Evolutionary conservation across 257 asterid species (phyloP).

Genomic region (Penstemon eatonii): DNA sequence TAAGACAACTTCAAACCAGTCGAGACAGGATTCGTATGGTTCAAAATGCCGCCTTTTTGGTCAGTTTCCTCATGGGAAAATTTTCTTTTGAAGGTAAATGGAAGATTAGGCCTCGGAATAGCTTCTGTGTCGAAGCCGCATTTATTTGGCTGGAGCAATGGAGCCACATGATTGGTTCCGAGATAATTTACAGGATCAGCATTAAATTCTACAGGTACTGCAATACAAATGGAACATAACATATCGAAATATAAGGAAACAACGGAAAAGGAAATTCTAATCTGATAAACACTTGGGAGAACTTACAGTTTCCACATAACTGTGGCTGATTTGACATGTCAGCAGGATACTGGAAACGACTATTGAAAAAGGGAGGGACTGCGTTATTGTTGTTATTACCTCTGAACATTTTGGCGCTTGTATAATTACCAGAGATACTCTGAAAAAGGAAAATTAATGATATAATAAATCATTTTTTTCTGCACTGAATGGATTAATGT

Average conservation of each 20-base stretch:
- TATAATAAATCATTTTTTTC: not conserved
- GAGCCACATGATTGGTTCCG: conserved; percentile 43
- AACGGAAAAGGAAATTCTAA: not conserved
- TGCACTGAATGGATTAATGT: not conserved
- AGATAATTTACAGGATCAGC: conserved; percentile 59
- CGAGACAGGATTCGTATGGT: conserved; percentile 61
- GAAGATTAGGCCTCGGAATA: conserved; percentile 53
- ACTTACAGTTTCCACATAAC: conserved; percentile 69
- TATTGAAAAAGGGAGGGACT: conserved; percentile 47
- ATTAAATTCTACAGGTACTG: conserved; percentile 58
- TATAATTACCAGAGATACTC: conserved; percentile 24
- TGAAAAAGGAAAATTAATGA: conserved; percentile 25
- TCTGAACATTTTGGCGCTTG: conserved; percentile 49
- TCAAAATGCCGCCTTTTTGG: conserved; percentile 37
- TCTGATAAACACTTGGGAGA: not conserved
- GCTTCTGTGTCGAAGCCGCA: conserved; percentile 49
- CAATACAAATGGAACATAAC: conserved; percentile 24
- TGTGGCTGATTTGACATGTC: conserved; percentile 63
- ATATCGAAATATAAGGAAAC: not conserved
- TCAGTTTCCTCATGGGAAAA: conserved; percentile 52
- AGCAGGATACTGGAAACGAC: conserved; percentile 49
- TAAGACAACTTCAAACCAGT: conserved; percentile 88
- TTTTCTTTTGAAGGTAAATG: conserved; percentile 49
- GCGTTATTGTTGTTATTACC: conserved; percentile 50
- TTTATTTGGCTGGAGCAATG: conserved; percentile 46